phyloP scores from a whole-genome alignment of 768 basidiomycete genomes.

The Grammothele lineata region DNA sequence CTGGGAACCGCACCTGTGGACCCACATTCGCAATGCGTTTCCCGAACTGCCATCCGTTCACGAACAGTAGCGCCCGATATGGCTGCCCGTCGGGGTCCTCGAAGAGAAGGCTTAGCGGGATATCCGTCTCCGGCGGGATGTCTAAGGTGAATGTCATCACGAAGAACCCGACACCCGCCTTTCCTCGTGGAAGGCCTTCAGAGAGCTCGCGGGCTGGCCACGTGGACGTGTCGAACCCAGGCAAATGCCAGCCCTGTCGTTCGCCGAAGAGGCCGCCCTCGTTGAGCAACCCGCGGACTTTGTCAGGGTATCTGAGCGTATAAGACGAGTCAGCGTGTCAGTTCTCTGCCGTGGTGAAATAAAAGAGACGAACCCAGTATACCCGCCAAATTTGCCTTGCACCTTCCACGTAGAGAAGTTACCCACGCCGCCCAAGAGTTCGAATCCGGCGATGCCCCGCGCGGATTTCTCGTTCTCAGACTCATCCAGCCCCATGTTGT shows the following conservation, averaged over 20 bases:
- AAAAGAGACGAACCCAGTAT: constrained; percentile 27
- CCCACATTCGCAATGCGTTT: constrained; percentile 41
- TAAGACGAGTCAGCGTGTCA: neutral
- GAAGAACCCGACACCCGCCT: constrained; percentile 79
- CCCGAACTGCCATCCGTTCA: constrained; percentile 93
- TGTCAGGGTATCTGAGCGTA: constrained; percentile 63
- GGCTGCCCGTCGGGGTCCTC: constrained; percentile 42
- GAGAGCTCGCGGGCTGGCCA: constrained; percentile 58
- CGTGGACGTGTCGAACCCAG: constrained; percentile 53
- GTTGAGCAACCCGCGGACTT: constrained; percentile 41
- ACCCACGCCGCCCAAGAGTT: constrained; percentile 44
- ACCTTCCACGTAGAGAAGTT: constrained; percentile 39
- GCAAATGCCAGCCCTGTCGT: constrained; percentile 43
- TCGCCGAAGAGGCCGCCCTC: constrained; percentile 43
- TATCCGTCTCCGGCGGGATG: constrained; percentile 56
- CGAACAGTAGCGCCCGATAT: constrained; percentile 70
- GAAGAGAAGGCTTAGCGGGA: constrained; percentile 70
- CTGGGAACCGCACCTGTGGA: constrained; percentile 78
- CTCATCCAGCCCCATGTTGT: constrained; percentile 78
- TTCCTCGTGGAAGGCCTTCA: constrained; percentile 49
- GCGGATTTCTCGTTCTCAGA: constrained; percentile 56
- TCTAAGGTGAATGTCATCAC: constrained; percentile 65
- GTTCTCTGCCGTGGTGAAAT: neutral
- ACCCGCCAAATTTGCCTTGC: constrained; percentile 43
- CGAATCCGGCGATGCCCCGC: constrained; percentile 77